Conservation (phyloP, 148 eudicot species). For the Heliosperma pusillum region DNA sequence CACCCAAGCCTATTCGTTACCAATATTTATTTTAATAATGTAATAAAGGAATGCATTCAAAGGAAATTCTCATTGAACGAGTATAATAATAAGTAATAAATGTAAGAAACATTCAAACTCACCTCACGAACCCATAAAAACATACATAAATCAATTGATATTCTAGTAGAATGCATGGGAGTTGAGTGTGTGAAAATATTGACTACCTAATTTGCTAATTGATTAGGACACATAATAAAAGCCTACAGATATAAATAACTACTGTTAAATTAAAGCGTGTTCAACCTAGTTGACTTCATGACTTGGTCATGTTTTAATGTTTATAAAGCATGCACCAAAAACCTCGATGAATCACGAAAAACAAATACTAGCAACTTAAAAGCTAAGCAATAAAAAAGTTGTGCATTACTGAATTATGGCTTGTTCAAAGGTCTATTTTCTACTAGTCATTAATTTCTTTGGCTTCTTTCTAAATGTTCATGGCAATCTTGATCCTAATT, state of each 20-base stretch:
- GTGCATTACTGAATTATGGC: constrained; percentile 9
- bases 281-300: background rate
- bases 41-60: background rate
- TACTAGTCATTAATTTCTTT: background rate
- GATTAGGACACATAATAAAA: too few species aligned
- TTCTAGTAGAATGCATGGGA: background rate
- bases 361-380: background rate
- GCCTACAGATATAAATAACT: too few species aligned
- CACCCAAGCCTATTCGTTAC: too few species aligned
- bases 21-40: too few species aligned
- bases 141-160: too few species aligned
- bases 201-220: too few species aligned
- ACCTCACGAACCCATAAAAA: background rate
- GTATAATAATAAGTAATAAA: background rate
- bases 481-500: constrained; percentile 17
- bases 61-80: background rate
- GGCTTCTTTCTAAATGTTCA: constrained; percentile 6
- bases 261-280: background rate
- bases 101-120: background rate
- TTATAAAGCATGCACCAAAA: constrained; percentile 11
- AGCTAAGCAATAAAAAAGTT: too few species aligned
- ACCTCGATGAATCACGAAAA: background rate
- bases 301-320: background rate
- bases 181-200: background rate
- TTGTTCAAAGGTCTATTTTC: constrained; percentile 9